Percentiles rank a stretch among this genome's conserved stretches.
Evolutionary conservation across 2,329 filamentous ascomycete genomes (phyloP).

Genomic region (Monosporascus sp.): DNA sequence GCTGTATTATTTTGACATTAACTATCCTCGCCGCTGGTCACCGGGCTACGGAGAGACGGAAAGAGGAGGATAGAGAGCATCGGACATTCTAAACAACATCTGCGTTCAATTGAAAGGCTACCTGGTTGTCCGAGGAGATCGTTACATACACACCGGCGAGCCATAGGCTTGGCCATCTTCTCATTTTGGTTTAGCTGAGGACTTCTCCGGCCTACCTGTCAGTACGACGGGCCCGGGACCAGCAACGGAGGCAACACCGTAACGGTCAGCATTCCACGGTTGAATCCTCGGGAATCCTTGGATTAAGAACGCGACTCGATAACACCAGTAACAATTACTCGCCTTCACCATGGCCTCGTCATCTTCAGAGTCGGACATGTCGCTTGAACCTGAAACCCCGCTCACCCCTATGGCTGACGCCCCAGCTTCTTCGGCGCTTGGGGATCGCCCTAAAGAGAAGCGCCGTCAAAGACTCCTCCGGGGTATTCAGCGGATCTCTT

Average conservation of each 20-base stretch:
- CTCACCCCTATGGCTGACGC: neutral
- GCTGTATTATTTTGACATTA: neutral
- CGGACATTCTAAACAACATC: neutral
- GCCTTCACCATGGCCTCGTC: neutral
- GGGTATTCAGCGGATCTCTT: slow-evolving; percentile 75
- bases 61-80: neutral
- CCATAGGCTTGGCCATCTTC: too few relatives aligned
- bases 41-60: neutral
- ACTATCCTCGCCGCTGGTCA: neutral
- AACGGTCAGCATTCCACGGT: neutral
- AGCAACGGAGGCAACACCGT: too few relatives aligned
- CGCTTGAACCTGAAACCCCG: neutral
- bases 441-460: slow-evolving; percentile 53
- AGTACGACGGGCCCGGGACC: too few relatives aligned
- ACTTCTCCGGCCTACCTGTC: too few relatives aligned
- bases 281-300: neutral
- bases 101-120: neutral
- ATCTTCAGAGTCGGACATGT: neutral
- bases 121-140: neutral
- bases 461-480: slow-evolving; percentile 66
- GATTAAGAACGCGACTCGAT: neutral
- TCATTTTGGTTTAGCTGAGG: too few relatives aligned
- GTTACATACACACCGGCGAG: too few relatives aligned
- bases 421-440: slow-evolving; percentile 10
- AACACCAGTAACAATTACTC: neutral